These are phyloP conservation scores for Alternaria arbusti DNA, from an alignment of 2,329 filamentous ascomycete genomes.

Conservation along the genomic window DNA sequence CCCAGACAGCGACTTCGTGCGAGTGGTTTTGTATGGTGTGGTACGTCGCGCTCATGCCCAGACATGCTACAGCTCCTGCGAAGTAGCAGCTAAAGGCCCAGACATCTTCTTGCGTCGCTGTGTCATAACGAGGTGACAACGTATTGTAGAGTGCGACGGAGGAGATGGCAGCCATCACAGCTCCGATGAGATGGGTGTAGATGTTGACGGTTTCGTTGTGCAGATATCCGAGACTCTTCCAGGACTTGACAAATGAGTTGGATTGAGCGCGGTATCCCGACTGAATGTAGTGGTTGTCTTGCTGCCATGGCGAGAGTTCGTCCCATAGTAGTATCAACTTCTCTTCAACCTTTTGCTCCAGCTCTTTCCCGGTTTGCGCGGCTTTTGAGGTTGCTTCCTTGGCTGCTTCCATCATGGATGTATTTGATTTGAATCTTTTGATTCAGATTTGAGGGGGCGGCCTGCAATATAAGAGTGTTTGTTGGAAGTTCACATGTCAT, in stretches of 20 bases:
- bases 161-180: conserved; percentile 29
- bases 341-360: conserved; percentile 49
- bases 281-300: conserved; percentile 73
- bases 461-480: background rate
- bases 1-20: conserved; percentile 75
- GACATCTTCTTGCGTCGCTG: conserved; percentile 45
- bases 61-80: conserved; percentile 50
- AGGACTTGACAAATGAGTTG: conserved; percentile 65
- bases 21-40: conserved; percentile 89
- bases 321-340: conserved; percentile 57
- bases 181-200: conserved; percentile 67
- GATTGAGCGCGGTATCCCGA: conserved; percentile 70
- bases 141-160: conserved; percentile 29
- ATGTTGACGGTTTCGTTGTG: conserved; percentile 77
- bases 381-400: conserved; percentile 25
- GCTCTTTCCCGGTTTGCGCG: conserved; percentile 27
- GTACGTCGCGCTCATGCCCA: conserved; percentile 68
- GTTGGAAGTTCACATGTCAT: background rate
- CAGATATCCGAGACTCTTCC: conserved; percentile 65
- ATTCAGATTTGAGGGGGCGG: background rate
- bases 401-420: conserved; percentile 26
- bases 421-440: background rate
- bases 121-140: conserved; percentile 40
- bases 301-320: conserved; percentile 54
- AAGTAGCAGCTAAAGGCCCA: conserved; percentile 50